phyloP scores from a whole-genome alignment of 495 filamentous ascomycete species.

The Penicillium antarcticum region DNA sequence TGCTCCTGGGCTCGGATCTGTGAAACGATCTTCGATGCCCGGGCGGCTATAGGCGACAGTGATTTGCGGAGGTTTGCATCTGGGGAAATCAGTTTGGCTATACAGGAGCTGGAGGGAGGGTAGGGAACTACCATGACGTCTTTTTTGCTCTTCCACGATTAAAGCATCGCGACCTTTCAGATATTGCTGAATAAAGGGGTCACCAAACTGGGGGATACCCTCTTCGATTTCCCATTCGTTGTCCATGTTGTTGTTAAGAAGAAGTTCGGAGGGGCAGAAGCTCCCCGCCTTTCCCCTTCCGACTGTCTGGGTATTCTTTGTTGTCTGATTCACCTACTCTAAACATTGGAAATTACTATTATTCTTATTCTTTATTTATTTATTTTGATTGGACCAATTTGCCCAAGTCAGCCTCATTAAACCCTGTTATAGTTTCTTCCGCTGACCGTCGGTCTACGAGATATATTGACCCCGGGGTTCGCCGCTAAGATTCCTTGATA shows the following conservation, averaged over 20 bases:
- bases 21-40: constrained; percentile 73
- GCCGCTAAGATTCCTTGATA: too few species aligned
- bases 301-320: not conserved
- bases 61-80: constrained; percentile 50
- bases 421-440: too few species aligned
- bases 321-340: too few species aligned
- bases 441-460: too few species aligned
- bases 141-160: constrained; percentile 73
- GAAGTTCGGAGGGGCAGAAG: not conserved
- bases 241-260: constrained; percentile 14
- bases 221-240: constrained; percentile 47
- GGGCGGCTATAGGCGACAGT: constrained; percentile 68
- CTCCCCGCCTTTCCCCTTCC: constrained; percentile 7
- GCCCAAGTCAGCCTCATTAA: too few species aligned
- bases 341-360: too few species aligned
- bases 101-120: constrained; percentile 2
- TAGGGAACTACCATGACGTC: constrained; percentile 67
- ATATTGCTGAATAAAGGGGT: constrained; percentile 78
- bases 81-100: constrained; percentile 4
- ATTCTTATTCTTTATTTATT: too few species aligned
- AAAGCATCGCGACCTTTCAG: constrained; percentile 71
- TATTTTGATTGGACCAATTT: too few species aligned
- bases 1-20: constrained; percentile 76
- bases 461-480: too few species aligned
- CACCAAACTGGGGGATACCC: constrained; percentile 51